Percentiles rank a stretch among this genome's conserved stretches.
These are phyloP conservation scores for Ophiostoma perfectum DNA, from an alignment of 2,329 filamentous ascomycete genomes.

Conservation along the genomic window DNA sequence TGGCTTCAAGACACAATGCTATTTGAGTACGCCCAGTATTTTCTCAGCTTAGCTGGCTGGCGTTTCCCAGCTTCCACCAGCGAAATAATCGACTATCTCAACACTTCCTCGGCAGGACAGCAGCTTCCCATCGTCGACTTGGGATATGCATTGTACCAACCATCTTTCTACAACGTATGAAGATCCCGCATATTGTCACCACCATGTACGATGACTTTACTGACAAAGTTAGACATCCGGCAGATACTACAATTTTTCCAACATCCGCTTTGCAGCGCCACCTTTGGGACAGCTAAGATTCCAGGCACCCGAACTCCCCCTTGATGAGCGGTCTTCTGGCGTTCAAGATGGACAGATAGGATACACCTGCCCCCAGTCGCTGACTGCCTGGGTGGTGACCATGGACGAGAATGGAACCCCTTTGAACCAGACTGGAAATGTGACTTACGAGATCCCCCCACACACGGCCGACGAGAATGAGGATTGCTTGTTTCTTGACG, in stretches of 20 bases:
- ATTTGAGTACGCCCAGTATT: neutral
- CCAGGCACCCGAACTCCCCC: neutral
- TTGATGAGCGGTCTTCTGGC: neutral
- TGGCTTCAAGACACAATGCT: slow-evolving; percentile 5
- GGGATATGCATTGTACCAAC: slow-evolving; percentile 13
- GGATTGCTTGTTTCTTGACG: slow-evolving; percentile 16
- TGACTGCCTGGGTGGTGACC: slow-evolving; percentile 12
- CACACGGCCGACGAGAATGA: slow-evolving; percentile 16
- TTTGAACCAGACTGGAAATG: slow-evolving; percentile 10
- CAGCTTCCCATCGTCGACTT: slow-evolving; percentile 12
- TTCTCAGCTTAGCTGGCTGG: slow-evolving; percentile 11
- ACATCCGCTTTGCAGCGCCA: slow-evolving; percentile 14
- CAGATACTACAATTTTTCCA: slow-evolving; percentile 14
- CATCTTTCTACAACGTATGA: slow-evolving; percentile 12
- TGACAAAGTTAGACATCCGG: neutral
- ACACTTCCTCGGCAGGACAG: neutral
- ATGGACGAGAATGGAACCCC: slow-evolving; percentile 8
- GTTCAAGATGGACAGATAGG: slow-evolving; percentile 13
- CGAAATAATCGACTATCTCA: neutral
- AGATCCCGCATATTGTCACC: neutral
- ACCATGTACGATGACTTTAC: neutral
- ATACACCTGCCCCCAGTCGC: slow-evolving; percentile 14
- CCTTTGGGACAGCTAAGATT: slow-evolving; percentile 13
- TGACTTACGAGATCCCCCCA: slow-evolving; percentile 13
- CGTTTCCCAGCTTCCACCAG: neutral